Conservation (phyloP, 345 rosid species). For the Zanthoxylum bungeanum region DNA sequence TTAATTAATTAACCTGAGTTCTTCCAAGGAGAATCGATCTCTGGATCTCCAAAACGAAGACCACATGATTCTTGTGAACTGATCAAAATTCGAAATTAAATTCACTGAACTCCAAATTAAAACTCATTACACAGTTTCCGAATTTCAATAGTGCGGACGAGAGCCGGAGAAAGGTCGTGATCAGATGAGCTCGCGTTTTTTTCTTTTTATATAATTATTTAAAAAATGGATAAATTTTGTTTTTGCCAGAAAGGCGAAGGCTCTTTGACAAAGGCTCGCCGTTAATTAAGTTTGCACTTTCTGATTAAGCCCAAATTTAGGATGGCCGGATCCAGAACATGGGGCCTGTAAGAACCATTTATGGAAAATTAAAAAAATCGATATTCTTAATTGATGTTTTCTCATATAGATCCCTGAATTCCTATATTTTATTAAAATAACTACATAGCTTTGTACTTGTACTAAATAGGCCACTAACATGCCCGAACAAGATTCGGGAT, state of each 20-base stretch:
- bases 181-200: not conserved
- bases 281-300: not conserved
- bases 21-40: slow-evolving; percentile 90
- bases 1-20: slow-evolving; percentile 66
- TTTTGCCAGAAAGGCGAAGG: not conserved
- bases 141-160: not conserved
- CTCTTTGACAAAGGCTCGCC: not conserved
- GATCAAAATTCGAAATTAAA: slow-evolving; percentile 33
- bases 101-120: slow-evolving; percentile 20
- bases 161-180: not conserved
- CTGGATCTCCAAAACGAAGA: slow-evolving; percentile 81
- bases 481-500: no score
- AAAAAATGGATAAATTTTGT: not conserved
- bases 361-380: no score
- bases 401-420: not conserved
- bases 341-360: not conserved
- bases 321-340: not conserved
- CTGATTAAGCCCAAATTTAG: not conserved
- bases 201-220: not conserved
- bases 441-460: no score
- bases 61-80: slow-evolving; percentile 70
- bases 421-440: no score
- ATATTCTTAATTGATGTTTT: no score
- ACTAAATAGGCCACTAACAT: no score
- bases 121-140: slow-evolving; percentile 10